These are phyloP conservation scores for Oryza rufipogon DNA, from an alignment of 176 grass and related monocot species.

Conservation along the genomic window DNA sequence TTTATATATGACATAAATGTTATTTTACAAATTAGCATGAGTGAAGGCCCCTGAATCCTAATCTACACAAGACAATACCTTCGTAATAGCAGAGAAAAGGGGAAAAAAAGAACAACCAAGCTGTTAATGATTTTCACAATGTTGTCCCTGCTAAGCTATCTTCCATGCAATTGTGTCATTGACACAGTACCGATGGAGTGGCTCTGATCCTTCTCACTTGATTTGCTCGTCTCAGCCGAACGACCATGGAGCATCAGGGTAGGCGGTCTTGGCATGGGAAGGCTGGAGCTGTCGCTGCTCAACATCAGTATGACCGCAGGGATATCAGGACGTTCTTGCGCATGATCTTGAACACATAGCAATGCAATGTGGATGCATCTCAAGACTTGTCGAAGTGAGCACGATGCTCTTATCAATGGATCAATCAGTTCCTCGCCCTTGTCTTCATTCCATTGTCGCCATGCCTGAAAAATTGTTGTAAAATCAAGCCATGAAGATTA, in stretches of 20 bases:
- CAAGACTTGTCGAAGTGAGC: slow-evolving; percentile 42
- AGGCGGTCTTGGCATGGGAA: slow-evolving; percentile 63
- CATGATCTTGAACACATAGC: slow-evolving; percentile 81
- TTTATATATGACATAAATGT: slow-evolving; percentile 10
- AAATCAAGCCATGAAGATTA: background rate
- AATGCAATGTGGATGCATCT: slow-evolving; percentile 71
- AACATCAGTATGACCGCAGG: slow-evolving; percentile 63
- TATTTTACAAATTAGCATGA: slow-evolving; percentile 13
- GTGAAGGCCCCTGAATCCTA: background rate
- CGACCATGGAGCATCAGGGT: slow-evolving; percentile 56
- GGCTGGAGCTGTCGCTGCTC: slow-evolving; percentile 41
- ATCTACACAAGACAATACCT: slow-evolving; percentile 24
- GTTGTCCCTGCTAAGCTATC: slow-evolving; percentile 41
- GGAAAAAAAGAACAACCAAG: background rate
- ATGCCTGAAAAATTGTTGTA: slow-evolving; percentile 54
- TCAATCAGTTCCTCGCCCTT: slow-evolving; percentile 69
- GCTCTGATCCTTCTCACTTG: slow-evolving; percentile 50
- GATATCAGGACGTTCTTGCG: slow-evolving; percentile 70
- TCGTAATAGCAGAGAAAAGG: slow-evolving; percentile 3
- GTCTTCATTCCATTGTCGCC: slow-evolving; percentile 86
- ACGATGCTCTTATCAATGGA: slow-evolving; percentile 52
- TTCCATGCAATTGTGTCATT: slow-evolving; percentile 64
- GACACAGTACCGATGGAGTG: slow-evolving; percentile 47
- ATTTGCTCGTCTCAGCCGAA: slow-evolving; percentile 32
- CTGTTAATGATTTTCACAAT: slow-evolving; percentile 14